phyloP scores from a whole-genome alignment of 257 asterid genomes.

The Solanum chilense region DNA sequence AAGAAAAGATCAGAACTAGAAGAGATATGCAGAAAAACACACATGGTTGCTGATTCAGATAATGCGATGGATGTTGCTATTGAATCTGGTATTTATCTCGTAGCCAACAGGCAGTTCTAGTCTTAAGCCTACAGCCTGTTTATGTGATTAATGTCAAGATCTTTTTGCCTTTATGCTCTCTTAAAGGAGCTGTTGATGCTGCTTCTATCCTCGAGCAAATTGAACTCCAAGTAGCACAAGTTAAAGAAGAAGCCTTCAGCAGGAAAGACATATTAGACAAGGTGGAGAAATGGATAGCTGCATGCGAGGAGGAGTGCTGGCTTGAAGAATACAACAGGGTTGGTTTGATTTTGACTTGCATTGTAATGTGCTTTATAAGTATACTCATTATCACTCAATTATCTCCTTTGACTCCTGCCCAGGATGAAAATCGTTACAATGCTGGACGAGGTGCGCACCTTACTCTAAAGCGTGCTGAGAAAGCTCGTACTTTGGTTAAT shows the following conservation, averaged over 20 bases:
- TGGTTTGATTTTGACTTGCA: constrained; percentile 8
- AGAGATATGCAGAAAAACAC: constrained; percentile 77
- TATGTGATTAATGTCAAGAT: neutral
- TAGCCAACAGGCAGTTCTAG: neutral
- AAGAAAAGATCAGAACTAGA: constrained; percentile 88
- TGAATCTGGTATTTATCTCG: constrained; percentile 60
- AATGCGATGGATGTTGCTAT: constrained; percentile 44
- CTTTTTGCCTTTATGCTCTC: constrained; percentile 4
- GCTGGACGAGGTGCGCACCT: constrained; percentile 99
- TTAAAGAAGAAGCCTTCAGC: constrained; percentile 81
- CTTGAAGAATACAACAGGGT: constrained; percentile 98
- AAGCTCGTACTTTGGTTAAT: constrained; percentile 81
- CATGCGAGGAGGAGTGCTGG: constrained; percentile 98
- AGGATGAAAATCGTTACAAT: constrained; percentile 95
- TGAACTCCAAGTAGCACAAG: constrained; percentile 78
- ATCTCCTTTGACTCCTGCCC: neutral
- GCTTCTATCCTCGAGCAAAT: constrained; percentile 78
- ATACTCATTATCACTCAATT: neutral
- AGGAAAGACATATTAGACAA: constrained; percentile 92
- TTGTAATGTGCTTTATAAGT: constrained; percentile 2
- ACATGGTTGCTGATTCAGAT: constrained; percentile 59
- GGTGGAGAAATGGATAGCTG: constrained; percentile 95
- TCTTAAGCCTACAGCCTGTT: neutral
- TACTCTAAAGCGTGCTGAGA: constrained; percentile 91
- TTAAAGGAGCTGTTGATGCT: constrained; percentile 76